phyloP scores from a whole-genome alignment of 345 rosid genomes.

The Pistacia vera region DNA sequence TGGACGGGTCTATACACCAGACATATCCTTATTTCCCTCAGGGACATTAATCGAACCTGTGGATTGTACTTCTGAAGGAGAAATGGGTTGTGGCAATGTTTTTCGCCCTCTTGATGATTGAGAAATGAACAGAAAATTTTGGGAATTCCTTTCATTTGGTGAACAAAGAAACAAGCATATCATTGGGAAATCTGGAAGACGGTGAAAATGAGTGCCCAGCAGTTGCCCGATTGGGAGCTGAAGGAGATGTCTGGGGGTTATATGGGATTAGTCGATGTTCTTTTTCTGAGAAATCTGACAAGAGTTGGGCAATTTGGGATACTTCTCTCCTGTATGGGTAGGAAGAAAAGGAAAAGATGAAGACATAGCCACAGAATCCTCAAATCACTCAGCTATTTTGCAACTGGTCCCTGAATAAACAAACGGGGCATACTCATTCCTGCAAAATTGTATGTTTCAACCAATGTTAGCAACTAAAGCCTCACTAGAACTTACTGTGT shows the following conservation, averaged over 20 bases:
- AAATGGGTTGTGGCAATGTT: slow-evolving; percentile 27
- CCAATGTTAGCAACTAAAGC: slow-evolving; percentile 3
- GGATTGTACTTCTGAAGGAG: slow-evolving; percentile 38
- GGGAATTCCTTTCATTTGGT: slow-evolving; percentile 38
- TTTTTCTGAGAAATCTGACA: slow-evolving; percentile 49
- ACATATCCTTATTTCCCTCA: slow-evolving; percentile 44
- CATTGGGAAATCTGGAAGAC: slow-evolving; percentile 33
- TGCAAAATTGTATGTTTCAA: slow-evolving; percentile 21
- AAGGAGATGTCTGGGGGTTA: slow-evolving; percentile 39
- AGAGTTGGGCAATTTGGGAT: slow-evolving; percentile 35
- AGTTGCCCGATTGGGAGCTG: slow-evolving; percentile 34
- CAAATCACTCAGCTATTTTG: slow-evolving; percentile 19
- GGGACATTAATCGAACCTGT: slow-evolving; percentile 30
- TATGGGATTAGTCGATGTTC: slow-evolving; percentile 40
- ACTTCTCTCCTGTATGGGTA: slow-evolving; percentile 34
- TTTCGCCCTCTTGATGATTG: slow-evolving; percentile 35
- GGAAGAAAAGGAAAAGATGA: slow-evolving; percentile 50
- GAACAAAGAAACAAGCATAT: slow-evolving; percentile 33
- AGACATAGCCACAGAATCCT: slow-evolving; percentile 34
- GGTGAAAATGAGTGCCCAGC: slow-evolving; percentile 39
- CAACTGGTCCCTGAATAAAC: slow-evolving; percentile 15
- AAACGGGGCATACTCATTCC: slow-evolving; percentile 12
- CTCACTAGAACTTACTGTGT: neutral
- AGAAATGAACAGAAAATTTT: slow-evolving; percentile 45
- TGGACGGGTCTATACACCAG: slow-evolving; percentile 61